phyloP scores from a whole-genome alignment of 768 basidiomycete species.

The Russula compacta region DNA sequence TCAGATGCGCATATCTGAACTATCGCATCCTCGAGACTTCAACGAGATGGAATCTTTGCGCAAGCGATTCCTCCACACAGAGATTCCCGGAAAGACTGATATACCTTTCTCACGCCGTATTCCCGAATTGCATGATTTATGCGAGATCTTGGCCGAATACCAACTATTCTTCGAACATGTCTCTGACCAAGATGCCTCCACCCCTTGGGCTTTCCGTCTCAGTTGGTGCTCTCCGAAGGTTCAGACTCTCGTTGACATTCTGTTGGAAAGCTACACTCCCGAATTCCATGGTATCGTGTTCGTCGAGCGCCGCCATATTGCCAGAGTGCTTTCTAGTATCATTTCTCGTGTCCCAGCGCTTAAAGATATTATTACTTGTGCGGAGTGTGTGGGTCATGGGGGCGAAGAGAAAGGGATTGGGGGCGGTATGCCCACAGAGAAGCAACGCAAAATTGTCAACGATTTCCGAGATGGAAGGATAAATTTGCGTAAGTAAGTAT shows the following conservation, averaged over 20 bases:
- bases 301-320: constrained; percentile 78
- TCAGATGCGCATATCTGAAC: constrained; percentile 37
- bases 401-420: constrained; percentile 30
- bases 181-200: constrained; percentile 33
- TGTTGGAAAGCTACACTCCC: constrained; percentile 43
- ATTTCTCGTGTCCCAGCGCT: constrained; percentile 53
- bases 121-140: constrained; percentile 30
- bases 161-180: constrained; percentile 31
- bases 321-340: constrained; percentile 56
- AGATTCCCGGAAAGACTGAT: not conserved
- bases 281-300: constrained; percentile 80
- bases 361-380: constrained; percentile 46
- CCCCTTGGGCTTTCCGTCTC: constrained; percentile 27
- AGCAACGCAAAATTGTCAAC: constrained; percentile 51
- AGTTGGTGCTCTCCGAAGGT: constrained; percentile 72
- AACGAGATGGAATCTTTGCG: constrained; percentile 24
- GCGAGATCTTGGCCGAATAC: constrained; percentile 40
- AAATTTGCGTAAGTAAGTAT: constrained; percentile 52
- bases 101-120: not conserved
- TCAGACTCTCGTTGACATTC: constrained; percentile 47
- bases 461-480: constrained; percentile 55
- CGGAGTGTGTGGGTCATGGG: constrained; percentile 60
- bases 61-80: constrained; percentile 12
- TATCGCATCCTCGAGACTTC: constrained; percentile 26
- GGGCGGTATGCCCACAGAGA: constrained; percentile 44